Evolutionary conservation across 2,329 filamentous ascomycete genomes (phyloP), one percentile per base, ranked within the genome.

Genomic region (Chaetomiaceae sp.): DNA sequence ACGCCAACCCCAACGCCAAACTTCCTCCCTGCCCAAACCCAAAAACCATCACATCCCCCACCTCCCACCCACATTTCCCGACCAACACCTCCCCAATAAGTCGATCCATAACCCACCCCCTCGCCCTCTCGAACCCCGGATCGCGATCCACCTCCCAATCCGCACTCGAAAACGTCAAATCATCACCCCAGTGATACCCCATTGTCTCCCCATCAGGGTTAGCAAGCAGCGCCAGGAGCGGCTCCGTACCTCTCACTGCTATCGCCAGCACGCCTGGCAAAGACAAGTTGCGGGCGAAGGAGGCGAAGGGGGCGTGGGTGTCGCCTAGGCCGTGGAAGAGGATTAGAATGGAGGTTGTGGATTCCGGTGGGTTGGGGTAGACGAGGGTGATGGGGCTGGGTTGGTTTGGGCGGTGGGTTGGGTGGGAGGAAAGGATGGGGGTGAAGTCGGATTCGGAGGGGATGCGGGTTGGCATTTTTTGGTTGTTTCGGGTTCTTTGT

Each of bases 241-340:
- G 80, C 22, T 76, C 76, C 0, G 87, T 84, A 0, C 85, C 91
- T 64, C 87, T 87, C 38, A 95, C 74, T 6, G 88, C 81, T 50
- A 96, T 80, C 63, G 84, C 83, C 53, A 85, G 79, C 48, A 91
- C 91, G 64, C 91, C 88, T 0, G 90, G 89, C 3, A 95, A 81
- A 56, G 79, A 76, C 56, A 95, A 72, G 61, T 82, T 83, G 53
- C 76, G 75, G 19, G 84, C 88, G 57, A 95, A 87, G 40, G 72
- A 72, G 55, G 81, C 78, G 68, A 94, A 95, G 33, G 87, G 77
- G 3, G 68, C 64, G 55, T 39, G 17, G 12, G 46, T 11, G 25
- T 48, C 46, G 19, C 46, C 46, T 1, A 48, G 36, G 23, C 46
- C 90, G 69, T 95, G 91, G 54, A 95, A 82, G 47, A 95, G 80